Percentiles rank a stretch among this genome's conserved stretches.
Evolutionary conservation across 2,329 filamentous ascomycete genomes (phyloP).

Genomic region (Hirsutella thompsonii): DNA sequence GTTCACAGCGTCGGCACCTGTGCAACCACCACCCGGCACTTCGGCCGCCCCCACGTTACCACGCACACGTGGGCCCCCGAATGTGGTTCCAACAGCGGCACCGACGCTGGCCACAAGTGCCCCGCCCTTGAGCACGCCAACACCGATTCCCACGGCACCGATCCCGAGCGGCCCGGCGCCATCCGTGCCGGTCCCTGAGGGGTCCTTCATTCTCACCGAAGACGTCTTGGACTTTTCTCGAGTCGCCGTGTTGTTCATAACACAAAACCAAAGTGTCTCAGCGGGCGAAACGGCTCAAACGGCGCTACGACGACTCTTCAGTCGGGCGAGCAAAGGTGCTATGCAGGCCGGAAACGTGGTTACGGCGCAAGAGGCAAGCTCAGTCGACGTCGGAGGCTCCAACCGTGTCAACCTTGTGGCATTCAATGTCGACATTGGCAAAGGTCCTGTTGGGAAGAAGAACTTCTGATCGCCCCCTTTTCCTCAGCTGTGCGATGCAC

Average conservation of each 20-base stretch:
- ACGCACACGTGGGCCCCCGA: too few species aligned
- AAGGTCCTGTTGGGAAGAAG: slow-evolving; percentile 14
- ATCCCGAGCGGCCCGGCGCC: background rate
- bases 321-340: slow-evolving; percentile 15
- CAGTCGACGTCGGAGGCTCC: slow-evolving; percentile 27
- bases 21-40: too few species aligned
- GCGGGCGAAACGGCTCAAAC: slow-evolving; percentile 41
- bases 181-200: background rate
- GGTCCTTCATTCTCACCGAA: slow-evolving; percentile 35
- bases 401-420: slow-evolving; percentile 38
- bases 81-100: too few species aligned
- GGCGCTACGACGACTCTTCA: slow-evolving; percentile 42
- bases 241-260: slow-evolving; percentile 46
- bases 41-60: too few species aligned
- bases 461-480: background rate
- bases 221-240: slow-evolving; percentile 51
- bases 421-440: slow-evolving; percentile 26
- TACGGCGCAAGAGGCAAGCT: slow-evolving; percentile 24
- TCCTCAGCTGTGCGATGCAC: background rate
- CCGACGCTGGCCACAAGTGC: background rate
- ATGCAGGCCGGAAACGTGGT: slow-evolving; percentile 14
- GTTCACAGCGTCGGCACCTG: too few species aligned
- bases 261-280: slow-evolving; percentile 39
- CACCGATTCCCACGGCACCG: background rate
- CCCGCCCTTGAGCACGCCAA: background rate